A percentile compares a stretch with the other conserved stretches of the same genome.
These are phyloP conservation scores for Marchantia paleacea DNA, from an alignment of 225 moss, liverwort and hornwort genomes.

Conservation along the genomic window DNA sequence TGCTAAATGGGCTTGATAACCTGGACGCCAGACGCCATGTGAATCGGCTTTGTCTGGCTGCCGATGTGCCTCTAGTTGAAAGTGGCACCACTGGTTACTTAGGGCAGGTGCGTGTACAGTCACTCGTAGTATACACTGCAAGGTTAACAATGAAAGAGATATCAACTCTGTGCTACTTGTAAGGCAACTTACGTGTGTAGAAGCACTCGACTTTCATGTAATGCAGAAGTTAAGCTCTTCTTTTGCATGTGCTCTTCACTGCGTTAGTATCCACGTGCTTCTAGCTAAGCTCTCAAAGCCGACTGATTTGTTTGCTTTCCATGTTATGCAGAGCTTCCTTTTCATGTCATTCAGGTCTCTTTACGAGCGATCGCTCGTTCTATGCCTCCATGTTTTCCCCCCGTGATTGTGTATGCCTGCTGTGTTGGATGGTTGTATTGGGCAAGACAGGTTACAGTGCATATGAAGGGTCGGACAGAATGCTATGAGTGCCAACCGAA, in stretches of 20 bases:
- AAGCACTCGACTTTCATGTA: not conserved
- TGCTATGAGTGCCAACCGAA: constrained; percentile 99
- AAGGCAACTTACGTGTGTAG: not conserved
- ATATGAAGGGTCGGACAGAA: constrained; percentile 83
- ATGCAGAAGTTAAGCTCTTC: not conserved
- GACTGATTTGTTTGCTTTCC: not conserved
- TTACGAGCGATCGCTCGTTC: not conserved
- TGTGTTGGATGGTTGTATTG: constrained; percentile 9
- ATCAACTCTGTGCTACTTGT: not conserved
- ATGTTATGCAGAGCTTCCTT: not conserved
- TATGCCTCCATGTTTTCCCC: not conserved
- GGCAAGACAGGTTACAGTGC: constrained; percentile 77
- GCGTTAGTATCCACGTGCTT: not conserved
- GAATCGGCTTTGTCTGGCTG: constrained; percentile 94
- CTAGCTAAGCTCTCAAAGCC: not conserved
- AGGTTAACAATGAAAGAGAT: too few species aligned
- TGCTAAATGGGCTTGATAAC: constrained; percentile 95
- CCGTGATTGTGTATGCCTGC: not conserved
- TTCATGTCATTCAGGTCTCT: not conserved
- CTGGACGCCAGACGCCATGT: constrained; percentile 97
- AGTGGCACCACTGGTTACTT: constrained; percentile 98
- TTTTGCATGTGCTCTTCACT: not conserved
- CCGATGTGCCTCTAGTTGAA: constrained; percentile 89
- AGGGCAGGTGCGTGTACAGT: constrained; percentile 67
- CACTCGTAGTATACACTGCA: not conserved